Percentiles rank a stretch among this genome's conserved stretches.
These are phyloP conservation scores for Schizopora paradoxa DNA, from an alignment of 1,284 basidiomycete genomes.

Conservation along the genomic window DNA sequence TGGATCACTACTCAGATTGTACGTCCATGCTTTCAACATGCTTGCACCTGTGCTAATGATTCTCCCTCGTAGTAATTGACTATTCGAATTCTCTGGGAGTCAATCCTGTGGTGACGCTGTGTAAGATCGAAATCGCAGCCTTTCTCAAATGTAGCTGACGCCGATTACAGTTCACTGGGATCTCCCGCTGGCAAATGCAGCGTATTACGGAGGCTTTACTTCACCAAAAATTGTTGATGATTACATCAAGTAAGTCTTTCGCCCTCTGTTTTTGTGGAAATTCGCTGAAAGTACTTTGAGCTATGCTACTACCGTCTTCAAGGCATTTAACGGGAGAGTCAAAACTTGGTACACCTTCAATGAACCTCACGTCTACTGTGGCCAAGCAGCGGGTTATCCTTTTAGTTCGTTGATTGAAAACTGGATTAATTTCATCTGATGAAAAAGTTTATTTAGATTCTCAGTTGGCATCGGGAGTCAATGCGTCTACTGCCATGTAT, in stretches of 20 bases:
- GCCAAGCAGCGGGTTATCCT: constrained; percentile 34
- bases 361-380: constrained; percentile 41
- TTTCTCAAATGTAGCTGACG: background rate
- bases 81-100: constrained; percentile 38
- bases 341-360: constrained; percentile 51
- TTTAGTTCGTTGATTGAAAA: constrained; percentile 32
- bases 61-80: constrained; percentile 34
- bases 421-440: background rate
- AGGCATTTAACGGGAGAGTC: constrained; percentile 41
- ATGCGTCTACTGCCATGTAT: constrained; percentile 35
- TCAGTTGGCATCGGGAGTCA: constrained; percentile 37
- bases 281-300: constrained; percentile 21
- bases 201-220: constrained; percentile 44
- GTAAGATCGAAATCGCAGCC: constrained; percentile 26
- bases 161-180: constrained; percentile 41
- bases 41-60: background rate
- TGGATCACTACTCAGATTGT: constrained; percentile 45
- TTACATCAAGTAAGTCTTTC: constrained; percentile 35
- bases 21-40: constrained; percentile 14
- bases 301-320: constrained; percentile 43
- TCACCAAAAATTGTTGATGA: constrained; percentile 40
- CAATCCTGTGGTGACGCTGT: constrained; percentile 42
- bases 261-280: background rate
- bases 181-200: constrained; percentile 38
- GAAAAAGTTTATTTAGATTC: constrained; percentile 25